phyloP scores from a whole-genome alignment of 176 grass and related monocot species.

The Zea mays region Zm-B73-REFERENCE-NAM-5.0 NC_050105.1:146594001-146594500 shows the following conservation, averaged over 20 bases:
- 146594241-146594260: not conserved
- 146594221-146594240: no score
- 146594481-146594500: not conserved
- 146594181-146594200: no score
- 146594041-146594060: not conserved
- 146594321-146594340: constrained; percentile 6
- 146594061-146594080: not conserved
- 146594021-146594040: not conserved
- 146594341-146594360: not conserved
- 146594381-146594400: not conserved
- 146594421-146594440: not conserved
- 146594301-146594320: not conserved
- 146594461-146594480: constrained; percentile 7
- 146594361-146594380: not conserved
- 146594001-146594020: not conserved
- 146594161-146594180: not conserved
- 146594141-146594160: not conserved
- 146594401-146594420: not conserved
- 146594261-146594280: not conserved
- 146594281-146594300: not conserved
- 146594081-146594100: not conserved
- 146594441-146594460: not conserved
- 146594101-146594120: not conserved
- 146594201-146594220: no score
- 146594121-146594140: not conserved